Evolutionary conservation across 768 basidiomycete species (phyloP).

Genomic region (Leucogyrophana mollusca): DNA sequence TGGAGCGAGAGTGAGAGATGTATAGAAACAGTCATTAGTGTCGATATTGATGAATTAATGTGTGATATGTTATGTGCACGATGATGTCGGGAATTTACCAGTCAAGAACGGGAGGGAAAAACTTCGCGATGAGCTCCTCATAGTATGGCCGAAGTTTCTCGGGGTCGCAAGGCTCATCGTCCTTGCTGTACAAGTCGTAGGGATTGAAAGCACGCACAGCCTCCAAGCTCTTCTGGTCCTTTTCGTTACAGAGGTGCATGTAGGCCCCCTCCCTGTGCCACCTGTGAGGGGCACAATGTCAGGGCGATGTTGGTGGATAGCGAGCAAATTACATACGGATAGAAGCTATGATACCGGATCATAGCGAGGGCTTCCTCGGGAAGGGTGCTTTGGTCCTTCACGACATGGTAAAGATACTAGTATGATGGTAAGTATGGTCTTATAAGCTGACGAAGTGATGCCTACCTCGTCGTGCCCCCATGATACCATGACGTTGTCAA

Average conservation of each 20-base stretch:
- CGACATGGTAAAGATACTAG: conserved; percentile 85
- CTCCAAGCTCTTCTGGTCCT: conserved; percentile 59
- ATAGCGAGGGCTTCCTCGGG: conserved; percentile 83
- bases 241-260: conserved; percentile 71
- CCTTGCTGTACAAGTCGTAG: conserved; percentile 92
- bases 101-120: conserved; percentile 77
- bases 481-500: conserved; percentile 84
- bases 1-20: too few relatives aligned
- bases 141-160: conserved; percentile 81
- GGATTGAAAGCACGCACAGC: conserved; percentile 90
- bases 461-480: conserved; percentile 91
- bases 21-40: too few relatives aligned
- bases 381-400: conserved; percentile 79
- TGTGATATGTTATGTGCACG: background rate
- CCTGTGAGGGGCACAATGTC: too few relatives aligned
- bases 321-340: conserved; percentile 51
- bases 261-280: conserved; percentile 93
- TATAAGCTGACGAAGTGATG: conserved; percentile 2
- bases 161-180: conserved; percentile 62
- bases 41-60: too few relatives aligned
- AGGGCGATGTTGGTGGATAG: too few relatives aligned
- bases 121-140: conserved; percentile 76
- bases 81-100: conserved; percentile 52
- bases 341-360: conserved; percentile 95
- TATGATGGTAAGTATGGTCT: too few relatives aligned